Evolutionary conservation across 192 early-diverging fungal genomes (phyloP).

Genomic region (Gryganskiella cystojenkinii): DNA sequence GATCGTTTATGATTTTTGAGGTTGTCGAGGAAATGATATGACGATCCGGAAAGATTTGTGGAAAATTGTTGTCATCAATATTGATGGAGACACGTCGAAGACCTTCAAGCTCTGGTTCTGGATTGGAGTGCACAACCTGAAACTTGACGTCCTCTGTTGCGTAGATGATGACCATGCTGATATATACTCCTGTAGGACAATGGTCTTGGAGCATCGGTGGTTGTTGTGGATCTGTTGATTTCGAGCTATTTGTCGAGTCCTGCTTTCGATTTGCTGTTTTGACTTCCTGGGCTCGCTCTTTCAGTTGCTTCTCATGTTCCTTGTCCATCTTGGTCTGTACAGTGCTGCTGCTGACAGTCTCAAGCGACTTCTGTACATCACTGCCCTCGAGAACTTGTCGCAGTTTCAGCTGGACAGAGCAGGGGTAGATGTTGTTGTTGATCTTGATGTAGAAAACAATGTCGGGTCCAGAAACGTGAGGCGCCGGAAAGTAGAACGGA

Average conservation of each 20-base stretch:
- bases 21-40: constrained; percentile 15
- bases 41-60: background rate
- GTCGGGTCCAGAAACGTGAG: constrained; percentile 22
- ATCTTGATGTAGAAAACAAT: constrained; percentile 14
- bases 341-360: constrained; percentile 14
- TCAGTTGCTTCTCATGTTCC: constrained; percentile 5
- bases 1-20: constrained; percentile 14
- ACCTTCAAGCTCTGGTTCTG: background rate
- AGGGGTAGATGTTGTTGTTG: constrained; percentile 3
- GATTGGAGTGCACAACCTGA: background rate
- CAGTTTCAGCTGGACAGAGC: constrained; percentile 20
- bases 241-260: background rate
- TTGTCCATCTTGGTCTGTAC: constrained; percentile 25
- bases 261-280: background rate
- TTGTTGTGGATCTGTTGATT: background rate
- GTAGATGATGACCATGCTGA: background rate
- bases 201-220: background rate
- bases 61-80: constrained; percentile 17
- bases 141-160: background rate
- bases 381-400: constrained; percentile 16
- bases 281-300: background rate
- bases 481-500: constrained; percentile 29
- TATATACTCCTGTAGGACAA: background rate
- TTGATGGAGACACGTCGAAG: constrained; percentile 2
- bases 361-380: constrained; percentile 18